Evolutionary conservation across 352 stramenopile genomes (phyloP).

Genomic region (Phytophthora gonapodyides): DNA sequence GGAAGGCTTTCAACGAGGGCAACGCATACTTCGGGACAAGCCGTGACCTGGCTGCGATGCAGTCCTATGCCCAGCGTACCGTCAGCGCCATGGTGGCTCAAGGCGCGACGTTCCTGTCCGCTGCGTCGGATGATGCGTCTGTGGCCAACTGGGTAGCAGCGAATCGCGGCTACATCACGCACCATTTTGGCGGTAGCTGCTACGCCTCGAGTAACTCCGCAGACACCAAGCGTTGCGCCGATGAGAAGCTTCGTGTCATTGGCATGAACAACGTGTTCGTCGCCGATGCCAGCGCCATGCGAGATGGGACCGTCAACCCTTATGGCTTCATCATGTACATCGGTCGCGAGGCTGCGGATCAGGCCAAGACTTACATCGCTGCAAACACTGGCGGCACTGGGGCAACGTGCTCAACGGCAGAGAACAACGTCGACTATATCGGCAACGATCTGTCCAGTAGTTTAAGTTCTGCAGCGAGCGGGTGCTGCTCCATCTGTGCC

Average conservation of each 20-base stretch:
- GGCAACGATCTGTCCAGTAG: constrained; percentile 47
- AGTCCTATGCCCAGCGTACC: constrained; percentile 46
- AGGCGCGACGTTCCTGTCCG: constrained; percentile 54
- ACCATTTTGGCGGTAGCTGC: constrained; percentile 76
- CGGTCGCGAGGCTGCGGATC: constrained; percentile 47
- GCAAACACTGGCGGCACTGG: constrained; percentile 11
- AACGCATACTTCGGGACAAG: constrained; percentile 42
- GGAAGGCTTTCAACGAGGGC: constrained; percentile 44
- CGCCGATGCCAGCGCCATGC: constrained; percentile 55
- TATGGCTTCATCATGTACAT: constrained; percentile 81
- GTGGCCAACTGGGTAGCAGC: constrained; percentile 50
- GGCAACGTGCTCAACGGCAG: constrained; percentile 28
- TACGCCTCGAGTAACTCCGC: constrained; percentile 49
- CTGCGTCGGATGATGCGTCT: constrained; percentile 26
- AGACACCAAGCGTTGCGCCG: constrained; percentile 57
- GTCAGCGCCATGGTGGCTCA: constrained; percentile 36
- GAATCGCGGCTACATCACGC: constrained; percentile 41
- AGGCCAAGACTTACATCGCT: constrained; percentile 42
- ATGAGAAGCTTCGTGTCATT: constrained; percentile 57
- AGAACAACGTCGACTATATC: constrained; percentile 51
- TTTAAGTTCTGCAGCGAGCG: constrained; percentile 31
- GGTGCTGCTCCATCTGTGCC: constrained; percentile 44
- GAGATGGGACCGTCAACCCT: constrained; percentile 61
- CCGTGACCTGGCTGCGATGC: constrained; percentile 59
- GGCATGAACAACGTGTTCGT: constrained; percentile 74